phyloP scores from a whole-genome alignment of 1,284 basidiomycete genomes.

The Cryptococcus sp. region DNA sequence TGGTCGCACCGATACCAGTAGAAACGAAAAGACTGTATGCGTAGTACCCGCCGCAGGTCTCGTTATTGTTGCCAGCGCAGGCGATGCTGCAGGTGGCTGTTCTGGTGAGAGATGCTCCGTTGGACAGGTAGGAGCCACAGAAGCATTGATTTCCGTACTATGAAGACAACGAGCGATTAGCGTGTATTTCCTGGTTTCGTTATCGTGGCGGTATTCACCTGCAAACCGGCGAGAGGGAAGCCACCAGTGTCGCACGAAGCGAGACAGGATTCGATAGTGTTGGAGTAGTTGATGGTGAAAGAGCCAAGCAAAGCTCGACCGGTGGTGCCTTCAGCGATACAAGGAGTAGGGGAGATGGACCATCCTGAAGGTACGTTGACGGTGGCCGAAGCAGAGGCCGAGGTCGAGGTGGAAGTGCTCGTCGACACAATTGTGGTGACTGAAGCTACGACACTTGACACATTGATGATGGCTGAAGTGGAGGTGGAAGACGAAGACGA shows the following conservation, averaged over 20 bases:
- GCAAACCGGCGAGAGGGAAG: constrained; percentile 39
- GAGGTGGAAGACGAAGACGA: background rate
- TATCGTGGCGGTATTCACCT: constrained; percentile 14
- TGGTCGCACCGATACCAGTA: constrained; percentile 19
- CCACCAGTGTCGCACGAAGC: constrained; percentile 37
- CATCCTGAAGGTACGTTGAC: constrained; percentile 15
- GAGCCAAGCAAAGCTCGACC: constrained; percentile 29
- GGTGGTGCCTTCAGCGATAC: constrained; percentile 30
- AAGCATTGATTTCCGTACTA: constrained; percentile 38
- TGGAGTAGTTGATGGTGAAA: constrained; percentile 10
- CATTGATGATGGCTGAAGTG: background rate
- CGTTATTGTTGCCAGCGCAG: constrained; percentile 28
- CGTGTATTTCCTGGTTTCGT: background rate
- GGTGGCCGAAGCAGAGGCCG: constrained; percentile 10
- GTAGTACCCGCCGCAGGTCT: constrained; percentile 34
- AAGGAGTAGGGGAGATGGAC: constrained; percentile 19
- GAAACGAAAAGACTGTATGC: constrained; percentile 19
- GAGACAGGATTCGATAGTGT: constrained; percentile 30
- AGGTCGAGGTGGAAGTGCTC: constrained; percentile 11
- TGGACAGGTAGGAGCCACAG: constrained; percentile 31
- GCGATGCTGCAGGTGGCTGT: constrained; percentile 27
- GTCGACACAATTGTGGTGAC: background rate
- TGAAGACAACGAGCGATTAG: background rate
- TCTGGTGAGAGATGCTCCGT: constrained; percentile 20
- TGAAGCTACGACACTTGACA: too few relatives aligned